A percentile compares a stretch with the other conserved stretches of the same genome.
Evolutionary conservation across 768 basidiomycete genomes (phyloP).

Genomic region (Tricholoma flavovirens): DNA sequence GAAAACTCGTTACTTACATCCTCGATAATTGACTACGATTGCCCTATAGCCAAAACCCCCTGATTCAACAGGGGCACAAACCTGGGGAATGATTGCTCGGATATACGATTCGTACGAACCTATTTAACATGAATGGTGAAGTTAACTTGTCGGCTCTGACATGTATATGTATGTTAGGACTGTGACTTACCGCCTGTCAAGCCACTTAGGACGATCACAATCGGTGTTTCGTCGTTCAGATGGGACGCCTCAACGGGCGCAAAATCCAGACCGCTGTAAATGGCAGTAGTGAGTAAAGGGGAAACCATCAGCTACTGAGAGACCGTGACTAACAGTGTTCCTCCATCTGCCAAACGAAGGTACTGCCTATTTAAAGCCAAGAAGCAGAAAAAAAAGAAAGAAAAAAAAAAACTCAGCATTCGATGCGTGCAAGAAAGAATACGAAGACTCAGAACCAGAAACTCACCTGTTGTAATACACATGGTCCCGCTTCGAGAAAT

Average conservation of each 20-base stretch:
- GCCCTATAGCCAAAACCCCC: conserved; percentile 87
- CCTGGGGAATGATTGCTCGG: conserved; percentile 67
- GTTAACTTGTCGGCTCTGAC: not conserved
- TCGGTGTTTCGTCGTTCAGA: conserved; percentile 35
- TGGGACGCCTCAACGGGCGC: conserved; percentile 37
- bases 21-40: conserved; percentile 86
- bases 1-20: conserved; percentile 67
- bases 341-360: conserved; percentile 51
- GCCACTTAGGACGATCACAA: conserved; percentile 51
- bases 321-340: conserved; percentile 53
- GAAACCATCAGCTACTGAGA: not conserved
- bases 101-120: conserved; percentile 89
- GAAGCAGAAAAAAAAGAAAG: too few relatives aligned
- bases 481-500: conserved; percentile 52
- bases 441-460: too few relatives aligned
- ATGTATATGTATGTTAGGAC: not conserved
- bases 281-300: conserved; percentile 4
- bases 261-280: conserved; percentile 53
- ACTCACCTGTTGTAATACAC: conserved; percentile 52
- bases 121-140: conserved; percentile 24
- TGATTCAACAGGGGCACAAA: conserved; percentile 57
- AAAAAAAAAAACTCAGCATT: not conserved
- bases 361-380: conserved; percentile 28
- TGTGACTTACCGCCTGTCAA: conserved; percentile 36
- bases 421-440: too few relatives aligned